Base-by-base conservation (phyloP, 2,329 filamentous ascomycete species). In the Verticillium albo-atrum region DNA sequence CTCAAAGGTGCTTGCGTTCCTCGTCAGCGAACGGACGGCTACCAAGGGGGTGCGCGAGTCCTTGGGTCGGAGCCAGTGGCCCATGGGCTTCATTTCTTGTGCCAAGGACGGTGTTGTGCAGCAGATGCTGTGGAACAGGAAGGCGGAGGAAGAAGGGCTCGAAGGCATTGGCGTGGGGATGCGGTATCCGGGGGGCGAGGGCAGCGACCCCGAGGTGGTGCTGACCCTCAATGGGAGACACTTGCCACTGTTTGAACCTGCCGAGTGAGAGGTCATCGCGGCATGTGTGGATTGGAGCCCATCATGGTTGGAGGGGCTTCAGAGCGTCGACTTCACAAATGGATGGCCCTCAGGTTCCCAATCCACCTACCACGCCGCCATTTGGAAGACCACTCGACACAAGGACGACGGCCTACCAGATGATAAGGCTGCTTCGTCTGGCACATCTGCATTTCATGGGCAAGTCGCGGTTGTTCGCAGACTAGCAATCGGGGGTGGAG, bases 31-130 rank as follows among this genome's bases (percentile, higher is more conserved):
- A 63, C 79, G 82, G 62, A 79, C 86, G 57, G 89, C 92, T 32
- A 96, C 92, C 0, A 89, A 86, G 68, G 94, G 93, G 1, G 86
- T 96, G 3, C 78, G 90, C 60, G 87, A 92, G 54, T 86, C 91
- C 26, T 69, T 97, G 64, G 81, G 82, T 4, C 77, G 85, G 60
- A 90, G 89, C 68, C 72, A 76, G 37, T 87, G 83, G 77, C 90
- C 92, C 1, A 83, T 97, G 79, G 87, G 87, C 0, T 96, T 86
- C 67, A 72, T 90, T 27, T 84, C 83, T 58, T 86, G 89, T 61
- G 81, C 82, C 1, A 67, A 67, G 17, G 78, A 82, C 2, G 90
- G 90, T 0, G 69, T 69, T 7, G 70, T 92, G 25, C 74, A 80
- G 67, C 89, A 93, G 74, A 83, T 92, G 72, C 65, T 92, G 4